Evolutionary conservation across 352 stramenopile genomes (phyloP), one percentile per base, ranked within the genome.

Genomic region (Aphanomyces astaci): DNA sequence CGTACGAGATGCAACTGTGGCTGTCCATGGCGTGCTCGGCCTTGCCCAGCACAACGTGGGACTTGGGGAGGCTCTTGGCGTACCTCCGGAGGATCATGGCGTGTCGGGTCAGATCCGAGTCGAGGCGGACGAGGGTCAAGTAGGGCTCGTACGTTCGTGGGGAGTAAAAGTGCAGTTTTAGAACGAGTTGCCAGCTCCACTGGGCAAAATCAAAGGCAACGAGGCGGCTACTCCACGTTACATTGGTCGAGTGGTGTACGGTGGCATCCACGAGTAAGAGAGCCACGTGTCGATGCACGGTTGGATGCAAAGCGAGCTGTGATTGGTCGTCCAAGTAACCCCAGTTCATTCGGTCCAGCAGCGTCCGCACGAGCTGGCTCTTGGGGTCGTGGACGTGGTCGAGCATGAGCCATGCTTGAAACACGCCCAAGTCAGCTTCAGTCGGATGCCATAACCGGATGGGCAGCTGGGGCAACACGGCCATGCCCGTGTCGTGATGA

Each of bases 321-420:
- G 82, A 64, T 53, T 91, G 81, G 13, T 83, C 89, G 60, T 92
- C 84, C n/a, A n/a, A n/a, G n/a, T n/a, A n/a, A n/a, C n/a, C n/a
- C 86, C 86, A 95, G 75, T 93, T 93, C 52, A 95, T 89, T 24
- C 80, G 76, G 43, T 95, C 86, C 7, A 95, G 60, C 13, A 95
- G 71, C 59, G 92, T 92, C 10, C 86, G 74, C 39, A 84, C 86
- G 13, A 95, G 64, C 2, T 72, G 75, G 66, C 78, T 87, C 17
- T 85, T 80, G 30, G 81, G 75, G 25, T 84, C 74, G 0, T 59
- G 68, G 11, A 84, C 82, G 63, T 95, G 84, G 32, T 92, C 82
- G n/a, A 93, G 72, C 30, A 90, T 60, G 9, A 95, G 52, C 86
- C 86, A 95, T 56, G 90, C 81, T 64, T 95, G 84, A 15, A 95